A percentile compares a stretch with the other conserved stretches of the same genome.
These are phyloP conservation scores for Eucalyptus sp. DNA, from an alignment of 345 rosid genomes.

Conservation along the genomic window DNA sequence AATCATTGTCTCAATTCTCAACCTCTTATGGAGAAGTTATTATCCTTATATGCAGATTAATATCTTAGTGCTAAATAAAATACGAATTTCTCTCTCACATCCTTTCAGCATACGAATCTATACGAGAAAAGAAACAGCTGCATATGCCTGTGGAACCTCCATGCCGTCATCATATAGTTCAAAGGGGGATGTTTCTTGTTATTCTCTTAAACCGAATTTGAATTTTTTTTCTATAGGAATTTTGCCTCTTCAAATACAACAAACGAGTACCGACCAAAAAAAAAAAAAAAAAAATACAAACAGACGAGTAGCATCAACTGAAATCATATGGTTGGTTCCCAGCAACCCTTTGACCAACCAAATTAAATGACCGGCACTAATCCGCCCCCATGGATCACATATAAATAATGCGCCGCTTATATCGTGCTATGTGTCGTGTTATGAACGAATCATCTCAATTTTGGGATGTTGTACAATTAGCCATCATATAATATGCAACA, in stretches of 20 bases:
- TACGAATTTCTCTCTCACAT: background rate
- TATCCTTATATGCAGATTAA: background rate
- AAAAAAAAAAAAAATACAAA: background rate
- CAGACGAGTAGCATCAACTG: background rate
- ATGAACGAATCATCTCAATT: background rate
- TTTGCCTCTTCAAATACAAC: background rate
- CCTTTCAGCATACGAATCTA: background rate
- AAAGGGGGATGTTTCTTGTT: background rate
- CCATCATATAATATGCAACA: background rate
- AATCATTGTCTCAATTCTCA: background rate
- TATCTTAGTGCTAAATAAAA: background rate
- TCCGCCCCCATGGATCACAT: background rate
- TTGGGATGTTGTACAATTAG: background rate
- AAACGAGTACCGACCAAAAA: background rate
- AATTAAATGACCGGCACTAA: background rate
- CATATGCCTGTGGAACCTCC: conserved; percentile 1
- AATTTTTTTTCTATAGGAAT: background rate
- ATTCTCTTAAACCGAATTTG: background rate
- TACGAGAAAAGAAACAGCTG: background rate
- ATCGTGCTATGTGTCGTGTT: background rate
- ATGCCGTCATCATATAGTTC: background rate
- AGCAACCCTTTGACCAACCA: background rate
- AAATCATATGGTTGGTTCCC: background rate
- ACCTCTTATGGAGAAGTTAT: background rate
- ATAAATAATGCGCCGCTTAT: background rate